Evolutionary conservation across 2,329 filamentous ascomycete species (phyloP), one percentile per base, ranked within the genome.

Genomic region (Trichophyton verrucosum): DNA sequence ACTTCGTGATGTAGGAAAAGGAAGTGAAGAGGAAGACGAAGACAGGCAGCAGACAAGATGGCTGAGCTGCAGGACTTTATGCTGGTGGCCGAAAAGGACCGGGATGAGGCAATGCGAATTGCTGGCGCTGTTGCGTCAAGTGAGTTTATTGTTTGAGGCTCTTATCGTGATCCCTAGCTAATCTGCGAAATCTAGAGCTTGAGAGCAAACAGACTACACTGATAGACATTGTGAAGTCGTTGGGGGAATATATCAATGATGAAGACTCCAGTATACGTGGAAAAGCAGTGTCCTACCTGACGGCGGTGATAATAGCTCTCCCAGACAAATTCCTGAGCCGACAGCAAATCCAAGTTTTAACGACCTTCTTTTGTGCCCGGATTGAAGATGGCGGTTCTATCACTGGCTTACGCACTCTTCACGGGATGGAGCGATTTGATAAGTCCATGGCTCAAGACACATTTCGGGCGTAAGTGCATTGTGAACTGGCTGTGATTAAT

Each of bases 161-260:
- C 20, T 49, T 15, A 47, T 57, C 62, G 17, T 20, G 15, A 44
- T 38, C 44, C 59, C 65, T 65, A 61, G 63, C 62, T 61, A 65
- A 67, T 65, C 59, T 65, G 58, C 46, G 46, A 44, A 40, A 58
- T 60, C 22, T 58, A 85, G 82, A 80, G 70, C 75, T 87, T 63
- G 80, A 84, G 68, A 76, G 72, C 66, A 83, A 81, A 65, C 76
- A 85, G 66, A 75, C 81, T 59, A 85, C 82, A 66, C 75, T 87
- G 38, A 77, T 87, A 61, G 79, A 81, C 60, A 73, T 86, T 57
- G 81, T 87, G 60, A 82, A 85, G 68, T 83, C 82, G 51, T 75
- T 87, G 36, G 82, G 82, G 20, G 83, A 86, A 70, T 87, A 86
- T 66, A 80, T 87, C 68, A 86, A 86, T 65, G 82, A 85, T 70